These are phyloP conservation scores for Candida sonorensis DNA, from an alignment of 805 yeast species.

Conservation along the genomic window DNA sequence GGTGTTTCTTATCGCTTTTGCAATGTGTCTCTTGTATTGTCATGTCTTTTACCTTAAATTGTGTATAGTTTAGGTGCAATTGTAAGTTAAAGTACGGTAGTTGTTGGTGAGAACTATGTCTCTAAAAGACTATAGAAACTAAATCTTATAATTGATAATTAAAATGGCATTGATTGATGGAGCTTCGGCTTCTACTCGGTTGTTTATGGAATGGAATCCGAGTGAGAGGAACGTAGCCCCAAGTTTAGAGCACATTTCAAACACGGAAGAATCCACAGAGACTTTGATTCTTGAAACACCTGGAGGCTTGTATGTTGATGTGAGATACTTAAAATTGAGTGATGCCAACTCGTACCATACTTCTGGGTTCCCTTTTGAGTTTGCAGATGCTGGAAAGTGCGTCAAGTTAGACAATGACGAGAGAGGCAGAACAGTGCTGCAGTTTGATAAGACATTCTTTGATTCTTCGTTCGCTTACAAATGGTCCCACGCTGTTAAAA, in stretches of 20 bases:
- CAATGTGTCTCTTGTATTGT: too few species aligned
- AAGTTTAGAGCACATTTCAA: neutral
- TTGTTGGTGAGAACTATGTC: too few species aligned
- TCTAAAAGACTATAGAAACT: too few species aligned
- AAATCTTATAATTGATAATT: too few species aligned
- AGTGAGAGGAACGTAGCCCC: conserved; percentile 27
- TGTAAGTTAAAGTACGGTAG: too few species aligned
- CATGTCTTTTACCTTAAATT: too few species aligned
- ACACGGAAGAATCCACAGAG: conserved; percentile 31
- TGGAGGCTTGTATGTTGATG: conserved; percentile 39
- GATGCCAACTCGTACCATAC: neutral
- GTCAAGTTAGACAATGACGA: conserved; percentile 41
- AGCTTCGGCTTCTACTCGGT: conserved; percentile 33
- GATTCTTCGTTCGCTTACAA: conserved; percentile 33
- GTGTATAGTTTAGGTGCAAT: too few species aligned
- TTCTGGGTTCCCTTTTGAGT: conserved; percentile 20
- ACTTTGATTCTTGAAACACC: conserved; percentile 45
- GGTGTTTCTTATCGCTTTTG: too few species aligned
- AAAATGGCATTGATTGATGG: neutral
- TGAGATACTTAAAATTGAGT: conserved; percentile 25
- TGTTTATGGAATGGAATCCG: conserved; percentile 44
- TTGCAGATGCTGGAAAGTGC: conserved; percentile 10
- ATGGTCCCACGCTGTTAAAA: too few species aligned
- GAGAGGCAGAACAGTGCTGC: conserved; percentile 27
- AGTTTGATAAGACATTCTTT: conserved; percentile 35